A percentile compares a stretch with the other conserved stretches of the same genome.
Conservation (phyloP, 768 basidiomycete genomes). For the Xerocomus spinulosus region DNA sequence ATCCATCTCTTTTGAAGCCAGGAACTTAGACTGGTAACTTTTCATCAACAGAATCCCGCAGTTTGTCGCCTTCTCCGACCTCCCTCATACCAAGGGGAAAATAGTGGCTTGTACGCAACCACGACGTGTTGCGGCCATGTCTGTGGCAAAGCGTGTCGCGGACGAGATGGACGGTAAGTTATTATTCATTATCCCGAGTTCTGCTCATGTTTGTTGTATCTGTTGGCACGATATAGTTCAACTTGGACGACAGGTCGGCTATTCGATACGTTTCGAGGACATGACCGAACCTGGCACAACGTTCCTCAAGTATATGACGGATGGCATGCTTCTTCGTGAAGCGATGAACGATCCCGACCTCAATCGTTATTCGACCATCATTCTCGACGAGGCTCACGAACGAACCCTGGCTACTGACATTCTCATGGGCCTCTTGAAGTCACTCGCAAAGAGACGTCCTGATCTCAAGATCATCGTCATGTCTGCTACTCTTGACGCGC, state of each 20-base stretch:
- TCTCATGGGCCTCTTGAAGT: conserved; percentile 94
- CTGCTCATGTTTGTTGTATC: background rate
- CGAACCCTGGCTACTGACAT: conserved; percentile 97
- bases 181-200: background rate
- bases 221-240: conserved; percentile 50
- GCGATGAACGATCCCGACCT: conserved; percentile 95
- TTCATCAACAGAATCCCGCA: conserved; percentile 77
- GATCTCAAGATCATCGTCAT: conserved; percentile 98
- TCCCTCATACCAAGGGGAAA: conserved; percentile 86
- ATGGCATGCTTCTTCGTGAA: conserved; percentile 99
- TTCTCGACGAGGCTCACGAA: conserved; percentile 98
- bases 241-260: conserved; percentile 93
- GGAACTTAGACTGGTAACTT: conserved; percentile 27
- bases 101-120: conserved; percentile 97
- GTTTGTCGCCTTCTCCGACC: conserved; percentile 89
- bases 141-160: conserved; percentile 95
- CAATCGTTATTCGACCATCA: conserved; percentile 91
- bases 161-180: conserved; percentile 97
- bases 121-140: conserved; percentile 94
- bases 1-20: conserved; percentile 16
- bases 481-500: conserved; percentile 95
- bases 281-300: conserved; percentile 76
- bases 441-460: conserved; percentile 67
- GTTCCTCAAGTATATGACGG: conserved; percentile 99
- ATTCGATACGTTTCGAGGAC: conserved; percentile 98